Percentiles rank a stretch among this genome's conserved stretches.
Evolutionary conservation across 1,284 basidiomycete species (phyloP).

Genomic region (Leccinum fallax): DNA sequence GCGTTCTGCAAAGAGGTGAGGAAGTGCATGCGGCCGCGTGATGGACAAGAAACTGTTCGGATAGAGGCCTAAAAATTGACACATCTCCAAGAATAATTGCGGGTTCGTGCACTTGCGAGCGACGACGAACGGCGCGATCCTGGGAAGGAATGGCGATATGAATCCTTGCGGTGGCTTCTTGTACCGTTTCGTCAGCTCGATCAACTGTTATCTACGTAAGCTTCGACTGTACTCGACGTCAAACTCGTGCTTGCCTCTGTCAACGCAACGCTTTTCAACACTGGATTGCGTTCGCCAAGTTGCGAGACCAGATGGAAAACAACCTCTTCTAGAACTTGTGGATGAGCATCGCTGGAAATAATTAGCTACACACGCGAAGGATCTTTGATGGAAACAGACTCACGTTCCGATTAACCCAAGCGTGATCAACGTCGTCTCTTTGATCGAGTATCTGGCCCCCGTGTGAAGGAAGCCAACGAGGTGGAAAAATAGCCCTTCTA

Average conservation of each 20-base stretch:
- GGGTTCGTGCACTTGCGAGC: conserved; percentile 62
- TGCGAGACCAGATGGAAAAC: conserved; percentile 71
- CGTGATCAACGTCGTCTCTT: conserved; percentile 63
- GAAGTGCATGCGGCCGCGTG: conserved; percentile 69
- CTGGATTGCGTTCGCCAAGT: conserved; percentile 65
- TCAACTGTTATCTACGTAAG: conserved; percentile 49
- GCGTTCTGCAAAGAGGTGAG: conserved; percentile 66
- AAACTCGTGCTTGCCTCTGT: conserved; percentile 48
- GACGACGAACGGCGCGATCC: conserved; percentile 70
- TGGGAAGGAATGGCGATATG: conserved; percentile 68
- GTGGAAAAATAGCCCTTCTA: conserved; percentile 48
- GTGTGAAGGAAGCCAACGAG: conserved; percentile 52
- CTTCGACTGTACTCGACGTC: conserved; percentile 2
- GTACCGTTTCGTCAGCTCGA: conserved; percentile 56
- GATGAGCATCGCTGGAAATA: conserved; percentile 47
- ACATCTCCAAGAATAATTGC: conserved; percentile 59
- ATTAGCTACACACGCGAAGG: conserved; percentile 5
- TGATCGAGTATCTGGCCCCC: conserved; percentile 44
- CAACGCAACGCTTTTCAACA: conserved; percentile 70
- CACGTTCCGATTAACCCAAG: conserved; percentile 67
- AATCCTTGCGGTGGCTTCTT: conserved; percentile 72
- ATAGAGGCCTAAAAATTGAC: conserved; percentile 59
- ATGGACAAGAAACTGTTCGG: conserved; percentile 67
- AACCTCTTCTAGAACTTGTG: conserved; percentile 58
- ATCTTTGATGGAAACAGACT: conserved; percentile 26